Evolutionary conservation across 1,284 basidiomycete genomes (phyloP).

Genomic region (Exsudoporus floridanus): DNA sequence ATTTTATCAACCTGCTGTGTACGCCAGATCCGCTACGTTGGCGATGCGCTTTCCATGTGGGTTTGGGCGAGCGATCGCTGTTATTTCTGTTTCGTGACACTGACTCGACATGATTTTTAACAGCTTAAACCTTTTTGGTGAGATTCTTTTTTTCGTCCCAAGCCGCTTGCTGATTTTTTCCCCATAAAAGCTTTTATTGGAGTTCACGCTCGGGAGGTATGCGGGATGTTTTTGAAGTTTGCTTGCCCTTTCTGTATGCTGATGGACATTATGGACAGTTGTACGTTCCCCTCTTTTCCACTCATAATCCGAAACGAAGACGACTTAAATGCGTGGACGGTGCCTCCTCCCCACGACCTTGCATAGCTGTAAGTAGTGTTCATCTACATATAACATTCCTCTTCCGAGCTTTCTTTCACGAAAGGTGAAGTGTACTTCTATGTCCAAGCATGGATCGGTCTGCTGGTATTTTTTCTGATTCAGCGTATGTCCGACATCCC

Average conservation of each 20-base stretch:
- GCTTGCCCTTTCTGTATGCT: too few species aligned
- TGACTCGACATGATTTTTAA: neutral
- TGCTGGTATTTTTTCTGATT: conserved; percentile 6
- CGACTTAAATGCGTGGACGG: neutral
- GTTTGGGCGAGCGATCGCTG: neutral
- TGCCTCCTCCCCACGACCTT: neutral
- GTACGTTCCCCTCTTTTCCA: neutral
- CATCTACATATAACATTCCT: neutral
- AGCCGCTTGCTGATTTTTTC: neutral
- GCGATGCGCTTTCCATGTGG: conserved; percentile 16
- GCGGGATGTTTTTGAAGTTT: too few species aligned
- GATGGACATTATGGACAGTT: too few species aligned
- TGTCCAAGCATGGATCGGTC: neutral
- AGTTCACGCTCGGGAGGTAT: conserved; percentile 1
- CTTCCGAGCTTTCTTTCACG: neutral
- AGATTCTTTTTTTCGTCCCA: neutral
- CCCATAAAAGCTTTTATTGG: conserved; percentile 10
- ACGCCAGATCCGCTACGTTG: conserved; percentile 18
- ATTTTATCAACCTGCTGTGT: too few species aligned
- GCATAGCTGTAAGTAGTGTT: conserved; percentile 8
- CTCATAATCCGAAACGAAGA: too few species aligned
- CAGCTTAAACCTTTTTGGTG: conserved; percentile 15
- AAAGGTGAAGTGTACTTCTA: conserved; percentile 15
- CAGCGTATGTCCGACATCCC: conserved; percentile 11
- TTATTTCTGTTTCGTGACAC: neutral